Conservation (phyloP, 106 monocot species). For the Posidonia australis region DNA sequence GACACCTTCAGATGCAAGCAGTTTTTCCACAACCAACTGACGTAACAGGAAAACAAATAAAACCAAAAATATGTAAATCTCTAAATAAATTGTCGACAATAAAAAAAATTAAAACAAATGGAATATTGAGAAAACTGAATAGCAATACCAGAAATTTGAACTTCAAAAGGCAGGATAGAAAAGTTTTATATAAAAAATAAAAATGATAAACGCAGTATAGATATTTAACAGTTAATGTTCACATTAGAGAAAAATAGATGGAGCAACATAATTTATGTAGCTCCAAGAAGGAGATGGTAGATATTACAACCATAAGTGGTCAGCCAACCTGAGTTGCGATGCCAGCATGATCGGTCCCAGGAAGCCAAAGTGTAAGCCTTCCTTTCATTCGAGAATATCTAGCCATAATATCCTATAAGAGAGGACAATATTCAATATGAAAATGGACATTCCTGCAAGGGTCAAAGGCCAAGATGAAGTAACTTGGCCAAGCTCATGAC, state of each 20-base stretch:
- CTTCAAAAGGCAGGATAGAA: too few relatives aligned
- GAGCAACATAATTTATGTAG: not conserved
- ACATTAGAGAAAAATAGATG: not conserved
- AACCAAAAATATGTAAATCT: not conserved
- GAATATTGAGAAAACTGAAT: too few relatives aligned
- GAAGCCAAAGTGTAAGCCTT: constrained; percentile 88
- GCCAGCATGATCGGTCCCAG: constrained; percentile 98
- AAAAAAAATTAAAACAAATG: too few relatives aligned
- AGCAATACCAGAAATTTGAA: too few relatives aligned
- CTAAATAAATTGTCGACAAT: not conserved
- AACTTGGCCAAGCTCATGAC: not conserved
- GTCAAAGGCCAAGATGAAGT: not conserved
- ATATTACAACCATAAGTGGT: too few relatives aligned
- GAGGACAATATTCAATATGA: not conserved
- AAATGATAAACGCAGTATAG: too few relatives aligned
- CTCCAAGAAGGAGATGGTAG: too few relatives aligned
- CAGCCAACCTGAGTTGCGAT: constrained; percentile 88
- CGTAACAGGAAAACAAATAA: not conserved
- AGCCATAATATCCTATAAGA: constrained; percentile 81
- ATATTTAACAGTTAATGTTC: not conserved
- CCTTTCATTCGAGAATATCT: constrained; percentile 98
- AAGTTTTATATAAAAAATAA: too few relatives aligned
- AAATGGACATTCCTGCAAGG: not conserved
- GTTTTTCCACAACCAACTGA: constrained; percentile 93
- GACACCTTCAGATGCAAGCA: constrained; percentile 90